phyloP scores from a whole-genome alignment of 176 grass and related monocot genomes.

The Oryza longistaminata region DNA sequence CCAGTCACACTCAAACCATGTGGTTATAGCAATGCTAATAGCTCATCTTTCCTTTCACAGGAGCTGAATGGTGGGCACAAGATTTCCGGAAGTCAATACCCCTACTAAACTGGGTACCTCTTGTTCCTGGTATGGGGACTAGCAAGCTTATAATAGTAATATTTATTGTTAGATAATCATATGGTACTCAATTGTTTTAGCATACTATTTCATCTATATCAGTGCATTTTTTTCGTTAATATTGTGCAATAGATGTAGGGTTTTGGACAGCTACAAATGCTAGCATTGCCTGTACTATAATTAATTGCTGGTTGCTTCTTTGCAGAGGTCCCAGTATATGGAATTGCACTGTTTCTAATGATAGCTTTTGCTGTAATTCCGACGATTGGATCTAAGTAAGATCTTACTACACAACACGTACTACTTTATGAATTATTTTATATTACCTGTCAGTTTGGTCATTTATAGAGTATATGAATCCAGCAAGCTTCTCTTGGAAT shows the following conservation, averaged over 20 bases:
- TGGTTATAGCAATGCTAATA: conserved; percentile 18
- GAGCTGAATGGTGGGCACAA: conserved; percentile 96
- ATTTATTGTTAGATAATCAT: conserved; percentile 11
- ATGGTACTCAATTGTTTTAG: neutral
- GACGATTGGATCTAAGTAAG: conserved; percentile 91
- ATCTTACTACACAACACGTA: neutral
- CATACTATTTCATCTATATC: neutral
- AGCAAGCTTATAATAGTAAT: conserved; percentile 19
- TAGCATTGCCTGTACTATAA: conserved; percentile 16
- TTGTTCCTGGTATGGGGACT: conserved; percentile 75
- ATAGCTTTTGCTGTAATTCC: conserved; percentile 88
- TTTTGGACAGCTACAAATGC: neutral
- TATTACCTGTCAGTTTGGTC: neutral
- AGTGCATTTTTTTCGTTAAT: neutral
- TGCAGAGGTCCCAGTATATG: conserved; percentile 79
- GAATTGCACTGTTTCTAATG: conserved; percentile 71
- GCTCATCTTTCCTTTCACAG: conserved; percentile 50
- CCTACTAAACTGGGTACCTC: conserved; percentile 74
- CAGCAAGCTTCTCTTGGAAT: neutral
- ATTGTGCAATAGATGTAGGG: neutral
- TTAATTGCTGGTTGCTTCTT: conserved; percentile 24
- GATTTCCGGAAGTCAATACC: conserved; percentile 88
- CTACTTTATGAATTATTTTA: conserved; percentile 24
- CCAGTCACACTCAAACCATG: neutral
- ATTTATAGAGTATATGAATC: neutral